Evolutionary conservation across 805 yeast species (phyloP).

Genomic region (Scheffersomyces ergatensis): DNA sequence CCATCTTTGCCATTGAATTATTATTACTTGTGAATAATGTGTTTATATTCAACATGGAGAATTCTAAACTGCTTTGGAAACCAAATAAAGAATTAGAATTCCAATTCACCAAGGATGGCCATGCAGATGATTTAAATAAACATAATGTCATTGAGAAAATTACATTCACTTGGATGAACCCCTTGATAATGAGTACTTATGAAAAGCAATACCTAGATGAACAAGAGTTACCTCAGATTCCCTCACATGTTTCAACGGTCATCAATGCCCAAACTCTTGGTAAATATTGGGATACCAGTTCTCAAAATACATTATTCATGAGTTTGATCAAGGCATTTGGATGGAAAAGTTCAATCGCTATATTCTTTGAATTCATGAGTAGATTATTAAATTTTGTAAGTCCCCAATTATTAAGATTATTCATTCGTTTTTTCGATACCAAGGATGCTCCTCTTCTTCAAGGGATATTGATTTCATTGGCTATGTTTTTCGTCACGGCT

Average conservation of each 20-base stretch:
- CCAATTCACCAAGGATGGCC: conserved; percentile 21
- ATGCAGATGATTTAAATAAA: conserved; percentile 9
- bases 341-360: conserved; percentile 15
- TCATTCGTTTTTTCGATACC: conserved; percentile 58
- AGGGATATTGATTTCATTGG: conserved; percentile 62
- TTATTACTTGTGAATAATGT: conserved; percentile 26
- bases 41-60: conserved; percentile 37
- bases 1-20: conserved; percentile 17
- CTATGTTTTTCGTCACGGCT: conserved; percentile 62
- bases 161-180: conserved; percentile 50
- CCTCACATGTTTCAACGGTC: conserved; percentile 21
- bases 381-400: conserved; percentile 54
- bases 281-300: conserved; percentile 12
- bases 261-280: conserved; percentile 13
- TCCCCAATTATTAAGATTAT: conserved; percentile 72
- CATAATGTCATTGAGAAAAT: conserved; percentile 37
- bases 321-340: conserved; percentile 27
- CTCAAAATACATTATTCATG: conserved; percentile 7
- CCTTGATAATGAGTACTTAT: conserved; percentile 38
- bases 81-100: conserved; percentile 39
- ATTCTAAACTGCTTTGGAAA: conserved; percentile 24
- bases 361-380: conserved; percentile 20
- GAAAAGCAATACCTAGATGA: conserved; percentile 34
- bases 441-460: conserved; percentile 42
- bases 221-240: conserved; percentile 27